phyloP scores from a whole-genome alignment of 148 eudicot genomes.

The Oxyria digyna region DNA sequence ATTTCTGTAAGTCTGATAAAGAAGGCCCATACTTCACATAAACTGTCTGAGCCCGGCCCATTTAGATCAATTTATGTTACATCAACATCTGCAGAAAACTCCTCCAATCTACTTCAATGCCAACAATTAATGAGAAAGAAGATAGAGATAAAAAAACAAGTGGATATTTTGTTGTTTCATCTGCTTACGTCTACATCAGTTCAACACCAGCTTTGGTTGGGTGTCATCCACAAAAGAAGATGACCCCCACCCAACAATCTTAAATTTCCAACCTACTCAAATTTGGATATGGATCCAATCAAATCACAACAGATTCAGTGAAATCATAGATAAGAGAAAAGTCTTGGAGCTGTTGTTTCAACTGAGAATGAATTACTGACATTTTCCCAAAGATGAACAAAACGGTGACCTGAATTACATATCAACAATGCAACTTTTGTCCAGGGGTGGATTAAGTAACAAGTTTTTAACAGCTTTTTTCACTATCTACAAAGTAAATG shows the following conservation, averaged over 20 bases:
- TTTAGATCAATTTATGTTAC: background rate
- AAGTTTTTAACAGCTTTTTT: background rate
- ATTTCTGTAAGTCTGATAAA: background rate
- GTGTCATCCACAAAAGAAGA: background rate
- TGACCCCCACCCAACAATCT: background rate
- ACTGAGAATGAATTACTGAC: background rate
- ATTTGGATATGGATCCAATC: too few species aligned
- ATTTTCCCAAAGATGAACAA: background rate
- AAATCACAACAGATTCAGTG: too few species aligned
- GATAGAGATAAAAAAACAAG: background rate
- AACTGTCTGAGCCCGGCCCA: background rate
- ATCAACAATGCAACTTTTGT: background rate
- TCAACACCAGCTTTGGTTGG: background rate
- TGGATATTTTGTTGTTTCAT: background rate
- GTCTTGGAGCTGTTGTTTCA: background rate
- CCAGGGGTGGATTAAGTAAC: background rate
- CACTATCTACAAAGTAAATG: slow-evolving; percentile 3
- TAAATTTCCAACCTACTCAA: background rate
- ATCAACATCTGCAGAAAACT: background rate
- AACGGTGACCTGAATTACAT: slow-evolving; percentile 1
- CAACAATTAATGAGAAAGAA: background rate
- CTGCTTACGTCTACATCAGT: background rate
- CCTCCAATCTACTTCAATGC: background rate
- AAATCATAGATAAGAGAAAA: background rate
- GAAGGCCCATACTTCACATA: background rate